These are phyloP conservation scores for Gamarada debralockiae DNA, from an alignment of 495 filamentous ascomycete species.

Conservation along the genomic window DNA sequence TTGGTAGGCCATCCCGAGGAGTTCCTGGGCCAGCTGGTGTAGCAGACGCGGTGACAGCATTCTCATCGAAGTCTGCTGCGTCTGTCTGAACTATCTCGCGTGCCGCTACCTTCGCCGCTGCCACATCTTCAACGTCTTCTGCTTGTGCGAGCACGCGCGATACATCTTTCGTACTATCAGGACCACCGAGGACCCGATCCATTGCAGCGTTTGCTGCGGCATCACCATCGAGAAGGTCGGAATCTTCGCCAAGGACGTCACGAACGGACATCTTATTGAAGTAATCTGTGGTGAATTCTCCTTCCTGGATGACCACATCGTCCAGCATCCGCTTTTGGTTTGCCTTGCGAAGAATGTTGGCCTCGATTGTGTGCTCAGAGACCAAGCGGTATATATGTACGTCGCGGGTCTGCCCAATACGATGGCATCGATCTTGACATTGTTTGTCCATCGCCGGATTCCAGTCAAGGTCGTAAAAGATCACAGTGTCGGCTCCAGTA, in stretches of 20 bases:
- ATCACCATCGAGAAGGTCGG: slow-evolving; percentile 53
- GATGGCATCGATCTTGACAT: slow-evolving; percentile 96
- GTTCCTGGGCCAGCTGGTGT: slow-evolving; percentile 34
- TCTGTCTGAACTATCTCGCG: slow-evolving; percentile 84
- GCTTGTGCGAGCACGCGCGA: slow-evolving; percentile 74
- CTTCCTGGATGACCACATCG: slow-evolving; percentile 97
- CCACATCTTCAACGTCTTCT: slow-evolving; percentile 89
- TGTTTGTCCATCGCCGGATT: slow-evolving; percentile 99
- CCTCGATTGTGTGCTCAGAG: slow-evolving; percentile 96
- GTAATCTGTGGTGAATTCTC: slow-evolving; percentile 97
- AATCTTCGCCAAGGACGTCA: slow-evolving; percentile 57
- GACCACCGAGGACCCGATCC: slow-evolving; percentile 75
- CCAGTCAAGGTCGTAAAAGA: slow-evolving; percentile 99
- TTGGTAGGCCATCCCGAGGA: slow-evolving; percentile 25
- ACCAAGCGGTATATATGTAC: slow-evolving; percentile 98
- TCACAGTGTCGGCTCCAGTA: slow-evolving; percentile 95
- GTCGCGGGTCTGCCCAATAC: slow-evolving; percentile 96
- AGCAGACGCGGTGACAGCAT: slow-evolving; percentile 41
- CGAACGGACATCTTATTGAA: slow-evolving; percentile 77
- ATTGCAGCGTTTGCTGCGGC: slow-evolving; percentile 74
- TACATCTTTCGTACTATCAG: slow-evolving; percentile 39
- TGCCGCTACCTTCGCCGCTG: slow-evolving; percentile 80
- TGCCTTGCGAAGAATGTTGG: slow-evolving; percentile 94
- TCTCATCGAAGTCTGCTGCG: slow-evolving; percentile 88
- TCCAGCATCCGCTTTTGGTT: slow-evolving; percentile 98